Evolutionary conservation across 2,329 filamentous ascomycete genomes (phyloP), one percentile per base, ranked within the genome.

Genomic region (Blumeria hordei): DNA sequence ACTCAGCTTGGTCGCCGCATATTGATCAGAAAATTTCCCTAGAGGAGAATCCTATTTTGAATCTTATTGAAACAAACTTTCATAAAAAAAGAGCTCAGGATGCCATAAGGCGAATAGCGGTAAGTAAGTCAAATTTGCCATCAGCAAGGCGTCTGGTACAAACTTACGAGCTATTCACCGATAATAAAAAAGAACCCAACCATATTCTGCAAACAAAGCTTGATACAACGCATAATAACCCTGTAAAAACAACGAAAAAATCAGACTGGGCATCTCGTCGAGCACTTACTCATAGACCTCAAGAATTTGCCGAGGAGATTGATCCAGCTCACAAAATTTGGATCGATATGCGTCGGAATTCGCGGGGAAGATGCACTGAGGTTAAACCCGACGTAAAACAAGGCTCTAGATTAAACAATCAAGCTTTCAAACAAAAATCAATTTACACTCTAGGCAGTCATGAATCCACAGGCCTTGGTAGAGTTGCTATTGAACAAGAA

Each of bases 1-100:
- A 66, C 7, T 78, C 76, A 0, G 65, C 67, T 21, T 79, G 75
- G 76, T 76, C 72, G 4, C 71, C 73, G 2, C 67, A 66, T 10
- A 67, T 67, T 1, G 61, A 62, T 3, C 66, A 67, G 2, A 58
- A 63, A 1, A 66, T 32, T 3, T 44, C 57, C 12, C 43, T 59
- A 41, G 55, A 50, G 16, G 21, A 28, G 1, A 64, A 60, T 55
- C 60, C 60, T 8, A 55, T 65, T 1, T 57, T 62, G 8, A 51
- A 53, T 28, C 53, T 66, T 9, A 60, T 65, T 11, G 58, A 64
- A 37, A 61, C 53, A 28, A 60, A 62, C 41, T 56, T 64, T 12
- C 56, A 60, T 21, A 36, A 56, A 0, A 59, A 60, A 14, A 47
- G 59, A 47, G 61, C 60, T 11, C 41, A 54, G 18, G 57, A 64